phyloP scores from a whole-genome alignment of 768 basidiomycete genomes.

The Suillus discolor region DNA sequence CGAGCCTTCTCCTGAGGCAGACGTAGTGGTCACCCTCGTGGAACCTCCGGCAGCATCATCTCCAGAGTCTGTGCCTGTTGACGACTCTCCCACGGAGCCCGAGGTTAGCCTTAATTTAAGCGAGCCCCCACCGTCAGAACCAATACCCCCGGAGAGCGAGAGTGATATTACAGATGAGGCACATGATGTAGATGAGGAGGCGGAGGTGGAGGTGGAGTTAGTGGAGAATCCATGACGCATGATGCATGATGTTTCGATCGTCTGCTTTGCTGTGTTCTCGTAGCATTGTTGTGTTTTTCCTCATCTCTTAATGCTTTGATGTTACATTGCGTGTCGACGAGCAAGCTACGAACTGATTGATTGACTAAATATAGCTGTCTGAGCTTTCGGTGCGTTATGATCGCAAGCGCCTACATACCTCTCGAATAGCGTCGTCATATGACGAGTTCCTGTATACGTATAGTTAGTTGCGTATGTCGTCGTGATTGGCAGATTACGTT shows the following conservation, averaged over 20 bases:
- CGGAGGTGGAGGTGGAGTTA: conserved; percentile 16
- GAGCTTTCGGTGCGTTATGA: neutral
- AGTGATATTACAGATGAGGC: conserved; percentile 38
- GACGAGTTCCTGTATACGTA: neutral
- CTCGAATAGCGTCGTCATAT: neutral
- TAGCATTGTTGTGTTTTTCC: neutral
- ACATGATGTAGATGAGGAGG: conserved; percentile 22
- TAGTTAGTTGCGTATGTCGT: neutral
- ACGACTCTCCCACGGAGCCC: neutral
- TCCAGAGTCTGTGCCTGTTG: conserved; percentile 4
- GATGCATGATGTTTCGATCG: neutral
- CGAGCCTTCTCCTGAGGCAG: conserved; percentile 15
- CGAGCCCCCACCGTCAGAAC: conserved; percentile 34
- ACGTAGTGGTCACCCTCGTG: neutral
- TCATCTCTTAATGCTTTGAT: neutral
- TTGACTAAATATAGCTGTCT: neutral
- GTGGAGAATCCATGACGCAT: conserved; percentile 11
- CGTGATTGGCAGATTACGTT: neutral
- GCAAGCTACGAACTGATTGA: neutral
- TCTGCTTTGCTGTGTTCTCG: conserved; percentile 1
- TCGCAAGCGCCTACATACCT: too few relatives aligned
- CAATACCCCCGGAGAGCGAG: conserved; percentile 34
- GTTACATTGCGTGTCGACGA: neutral
- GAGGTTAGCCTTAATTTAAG: conserved; percentile 27
- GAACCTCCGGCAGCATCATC: conserved; percentile 2